Conservation (phyloP, 768 basidiomycete species). For the Mycena vulgaris region DNA sequence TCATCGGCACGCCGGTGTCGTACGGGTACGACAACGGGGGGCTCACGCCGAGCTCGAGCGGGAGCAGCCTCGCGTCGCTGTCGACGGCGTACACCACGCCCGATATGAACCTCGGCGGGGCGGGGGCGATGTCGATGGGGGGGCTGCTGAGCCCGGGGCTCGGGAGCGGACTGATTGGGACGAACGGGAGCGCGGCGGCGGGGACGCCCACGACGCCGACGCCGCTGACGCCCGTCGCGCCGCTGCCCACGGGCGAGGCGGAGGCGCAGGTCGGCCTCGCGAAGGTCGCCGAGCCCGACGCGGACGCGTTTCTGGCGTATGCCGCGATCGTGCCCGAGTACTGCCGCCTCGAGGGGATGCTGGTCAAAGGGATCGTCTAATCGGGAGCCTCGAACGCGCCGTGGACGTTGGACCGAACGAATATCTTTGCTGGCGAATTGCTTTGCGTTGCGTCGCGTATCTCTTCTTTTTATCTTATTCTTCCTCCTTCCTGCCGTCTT, state of each 20-base stretch:
- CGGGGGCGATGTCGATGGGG: slow-evolving; percentile 47
- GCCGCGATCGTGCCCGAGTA: slow-evolving; percentile 90
- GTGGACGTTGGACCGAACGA: background rate
- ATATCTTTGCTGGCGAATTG: slow-evolving; percentile 14
- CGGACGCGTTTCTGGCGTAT: slow-evolving; percentile 89
- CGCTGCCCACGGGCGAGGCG: slow-evolving; percentile 78
- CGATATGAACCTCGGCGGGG: slow-evolving; percentile 60
- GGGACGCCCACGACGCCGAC: slow-evolving; percentile 67
- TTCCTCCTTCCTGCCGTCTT: too few species aligned
- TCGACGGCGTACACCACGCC: slow-evolving; percentile 76
- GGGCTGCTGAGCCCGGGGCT: slow-evolving; percentile 46
- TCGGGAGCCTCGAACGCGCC: too few species aligned
- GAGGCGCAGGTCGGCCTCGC: slow-evolving; percentile 84
- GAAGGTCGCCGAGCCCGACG: slow-evolving; percentile 88
- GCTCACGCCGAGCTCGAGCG: slow-evolving; percentile 62
- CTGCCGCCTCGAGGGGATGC: slow-evolving; percentile 83
- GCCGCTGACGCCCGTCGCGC: slow-evolving; percentile 78
- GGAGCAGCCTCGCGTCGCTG: slow-evolving; percentile 46
- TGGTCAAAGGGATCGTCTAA: slow-evolving; percentile 75
- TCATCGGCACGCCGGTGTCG: slow-evolving; percentile 43
- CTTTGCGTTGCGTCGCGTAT: slow-evolving; percentile 2
- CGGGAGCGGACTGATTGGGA: slow-evolving; percentile 42
- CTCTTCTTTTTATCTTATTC: slow-evolving; percentile 7
- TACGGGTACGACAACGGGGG: slow-evolving; percentile 56
- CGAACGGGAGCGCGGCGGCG: slow-evolving; percentile 51